phyloP scores from a whole-genome alignment of 371 early-diverging fungal species.

The Zancudomyces culisetae region DNA sequence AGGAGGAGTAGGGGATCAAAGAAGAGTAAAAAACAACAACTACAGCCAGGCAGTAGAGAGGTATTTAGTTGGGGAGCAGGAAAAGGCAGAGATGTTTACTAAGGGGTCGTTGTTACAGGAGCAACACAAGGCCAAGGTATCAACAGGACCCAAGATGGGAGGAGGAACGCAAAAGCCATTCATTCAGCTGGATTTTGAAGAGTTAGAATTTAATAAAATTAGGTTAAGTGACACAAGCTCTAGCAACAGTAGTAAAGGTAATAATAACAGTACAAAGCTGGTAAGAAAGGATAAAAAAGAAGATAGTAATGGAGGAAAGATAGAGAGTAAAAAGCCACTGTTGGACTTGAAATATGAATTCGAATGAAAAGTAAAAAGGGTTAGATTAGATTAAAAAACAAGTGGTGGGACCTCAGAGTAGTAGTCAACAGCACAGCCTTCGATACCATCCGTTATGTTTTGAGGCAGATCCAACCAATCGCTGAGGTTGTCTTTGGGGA shows the following conservation, averaged over 20 bases:
- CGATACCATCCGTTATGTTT: slow-evolving; percentile 75
- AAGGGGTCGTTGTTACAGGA: slow-evolving; percentile 20
- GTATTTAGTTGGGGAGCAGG: background rate
- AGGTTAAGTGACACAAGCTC: background rate
- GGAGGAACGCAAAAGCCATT: background rate
- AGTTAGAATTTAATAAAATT: background rate
- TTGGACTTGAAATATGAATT: background rate
- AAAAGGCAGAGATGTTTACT: slow-evolving; percentile 9
- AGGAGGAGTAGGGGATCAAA: background rate
- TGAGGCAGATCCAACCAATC: slow-evolving; percentile 92
- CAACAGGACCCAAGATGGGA: background rate
- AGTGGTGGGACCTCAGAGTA: slow-evolving; percentile 43
- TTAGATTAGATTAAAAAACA: slow-evolving; percentile 10
- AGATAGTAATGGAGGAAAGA: background rate
- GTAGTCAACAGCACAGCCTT: slow-evolving; percentile 60
- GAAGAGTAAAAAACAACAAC: too few species aligned
- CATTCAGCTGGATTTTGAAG: background rate
- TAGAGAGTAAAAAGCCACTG: background rate
- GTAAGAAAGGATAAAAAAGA: background rate
- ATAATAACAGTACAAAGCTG: background rate
- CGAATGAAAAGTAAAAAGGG: background rate
- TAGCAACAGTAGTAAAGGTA: background rate
- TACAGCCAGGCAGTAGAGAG: background rate
- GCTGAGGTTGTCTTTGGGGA: slow-evolving; percentile 71
- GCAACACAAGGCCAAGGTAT: slow-evolving; percentile 18